A percentile compares a stretch with the other conserved stretches of the same genome.
Conservation (phyloP, 2,329 filamentous ascomycete genomes). For the Bipolaris oryzae region DNA sequence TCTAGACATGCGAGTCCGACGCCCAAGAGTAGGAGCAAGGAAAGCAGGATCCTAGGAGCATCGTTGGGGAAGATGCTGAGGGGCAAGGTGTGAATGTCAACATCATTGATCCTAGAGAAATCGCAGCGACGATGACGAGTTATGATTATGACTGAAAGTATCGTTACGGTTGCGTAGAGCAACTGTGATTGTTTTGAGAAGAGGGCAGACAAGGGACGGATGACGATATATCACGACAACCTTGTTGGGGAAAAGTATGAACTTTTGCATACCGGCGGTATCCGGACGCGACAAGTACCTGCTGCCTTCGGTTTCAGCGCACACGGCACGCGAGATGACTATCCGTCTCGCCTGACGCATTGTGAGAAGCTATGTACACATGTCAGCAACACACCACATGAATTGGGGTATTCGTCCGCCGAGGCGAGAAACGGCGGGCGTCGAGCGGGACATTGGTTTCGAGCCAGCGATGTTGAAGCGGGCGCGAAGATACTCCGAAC, state of each 20-base stretch:
- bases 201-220: not conserved
- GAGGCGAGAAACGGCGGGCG: not conserved
- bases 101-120: not conserved
- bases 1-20: slow-evolving; percentile 21
- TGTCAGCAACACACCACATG: not conserved
- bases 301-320: not conserved
- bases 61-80: slow-evolving; percentile 22
- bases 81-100: slow-evolving; percentile 11
- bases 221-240: not conserved
- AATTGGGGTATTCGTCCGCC: not conserved
- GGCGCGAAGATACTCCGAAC: not conserved
- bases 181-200: not conserved
- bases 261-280: not conserved
- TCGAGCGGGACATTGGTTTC: not conserved
- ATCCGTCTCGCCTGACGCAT: not conserved
- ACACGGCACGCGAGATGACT: not conserved
- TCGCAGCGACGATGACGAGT: not conserved
- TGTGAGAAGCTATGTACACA: not conserved
- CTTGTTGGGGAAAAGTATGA: not conserved
- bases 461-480: not conserved
- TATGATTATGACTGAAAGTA: not conserved
- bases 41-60: slow-evolving; percentile 5
- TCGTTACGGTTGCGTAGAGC: not conserved
- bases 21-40: slow-evolving; percentile 14
- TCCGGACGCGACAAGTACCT: not conserved